Percentiles rank a stretch among this genome's conserved stretches.
These are phyloP conservation scores for Phellinidium pouzarii DNA, from an alignment of 1,284 basidiomycete genomes.

Conservation along the genomic window DNA sequence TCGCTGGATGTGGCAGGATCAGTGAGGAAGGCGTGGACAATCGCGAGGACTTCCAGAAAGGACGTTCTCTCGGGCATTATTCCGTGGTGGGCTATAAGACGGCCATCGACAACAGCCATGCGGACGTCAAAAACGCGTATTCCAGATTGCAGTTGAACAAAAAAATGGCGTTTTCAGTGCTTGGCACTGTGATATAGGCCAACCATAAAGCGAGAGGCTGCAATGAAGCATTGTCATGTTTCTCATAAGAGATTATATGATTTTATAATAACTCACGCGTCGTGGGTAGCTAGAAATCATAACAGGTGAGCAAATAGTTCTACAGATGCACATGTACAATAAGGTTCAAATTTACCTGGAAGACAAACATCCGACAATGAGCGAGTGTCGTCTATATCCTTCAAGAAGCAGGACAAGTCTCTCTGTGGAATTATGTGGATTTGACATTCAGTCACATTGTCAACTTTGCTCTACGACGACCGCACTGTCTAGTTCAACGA, in stretches of 20 bases:
- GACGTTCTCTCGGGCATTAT: slow-evolving; percentile 60
- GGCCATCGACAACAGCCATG: slow-evolving; percentile 56
- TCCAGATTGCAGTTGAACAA: slow-evolving; percentile 54
- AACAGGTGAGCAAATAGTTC: slow-evolving; percentile 10
- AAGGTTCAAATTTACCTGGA: slow-evolving; percentile 47
- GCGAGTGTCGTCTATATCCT: slow-evolving; percentile 56
- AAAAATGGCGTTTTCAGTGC: slow-evolving; percentile 44
- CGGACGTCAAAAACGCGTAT: slow-evolving; percentile 80
- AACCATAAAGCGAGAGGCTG: slow-evolving; percentile 76
- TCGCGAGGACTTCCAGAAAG: slow-evolving; percentile 57
- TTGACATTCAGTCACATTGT: slow-evolving; percentile 1
- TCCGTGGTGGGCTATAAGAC: slow-evolving; percentile 76
- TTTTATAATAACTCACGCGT: slow-evolving; percentile 43
- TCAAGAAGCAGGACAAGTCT: slow-evolving; percentile 53
- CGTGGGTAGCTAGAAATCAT: slow-evolving; percentile 51
- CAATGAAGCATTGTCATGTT: background rate
- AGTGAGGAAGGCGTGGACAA: slow-evolving; percentile 59
- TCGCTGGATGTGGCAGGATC: slow-evolving; percentile 52
- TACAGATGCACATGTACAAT: slow-evolving; percentile 26
- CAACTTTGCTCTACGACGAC: slow-evolving; percentile 4
- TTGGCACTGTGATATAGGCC: slow-evolving; percentile 75
- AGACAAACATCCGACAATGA: slow-evolving; percentile 66
- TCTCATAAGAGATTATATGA: background rate
- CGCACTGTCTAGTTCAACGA: background rate
- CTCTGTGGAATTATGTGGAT: slow-evolving; percentile 52